Percentiles rank a stretch among this genome's conserved stretches.
Evolutionary conservation across 139 green algal genomes (phyloP).

Genomic region (Axilococcus clingmanii): DNA sequence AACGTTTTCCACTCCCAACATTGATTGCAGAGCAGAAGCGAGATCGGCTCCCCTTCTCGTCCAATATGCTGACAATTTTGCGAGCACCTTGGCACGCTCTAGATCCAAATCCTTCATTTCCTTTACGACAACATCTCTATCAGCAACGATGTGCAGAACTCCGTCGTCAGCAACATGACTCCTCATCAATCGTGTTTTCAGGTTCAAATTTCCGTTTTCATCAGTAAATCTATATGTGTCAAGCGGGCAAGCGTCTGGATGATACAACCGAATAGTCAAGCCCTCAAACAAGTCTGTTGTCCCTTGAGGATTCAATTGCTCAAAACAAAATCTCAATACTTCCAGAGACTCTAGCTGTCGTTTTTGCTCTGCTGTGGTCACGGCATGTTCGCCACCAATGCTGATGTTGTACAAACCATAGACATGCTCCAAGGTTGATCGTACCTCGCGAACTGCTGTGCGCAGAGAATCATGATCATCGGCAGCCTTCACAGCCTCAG

Average conservation of each 20-base stretch:
- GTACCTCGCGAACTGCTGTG: slow-evolving; percentile 40
- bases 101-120: slow-evolving; percentile 57
- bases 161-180: slow-evolving; percentile 64
- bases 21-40: slow-evolving; percentile 34
- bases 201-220: slow-evolving; percentile 33
- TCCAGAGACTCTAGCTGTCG: slow-evolving; percentile 54
- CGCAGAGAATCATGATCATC: slow-evolving; percentile 64
- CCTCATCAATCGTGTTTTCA: slow-evolving; percentile 41
- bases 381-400: slow-evolving; percentile 54
- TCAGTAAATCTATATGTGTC: slow-evolving; percentile 39
- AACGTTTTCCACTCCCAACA: slow-evolving; percentile 70
- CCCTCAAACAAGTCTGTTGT: slow-evolving; percentile 28
- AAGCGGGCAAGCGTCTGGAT: slow-evolving; percentile 48
- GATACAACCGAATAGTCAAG: slow-evolving; percentile 47
- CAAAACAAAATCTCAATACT: slow-evolving; percentile 23
- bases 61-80: slow-evolving; percentile 59
- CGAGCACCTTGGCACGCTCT: slow-evolving; percentile 54
- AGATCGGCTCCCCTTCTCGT: slow-evolving; percentile 45
- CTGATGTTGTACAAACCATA: slow-evolving; percentile 56
- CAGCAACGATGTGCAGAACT: slow-evolving; percentile 60
- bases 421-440: slow-evolving; percentile 43
- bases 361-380: slow-evolving; percentile 49
- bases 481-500: slow-evolving; percentile 55
- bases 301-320: slow-evolving; percentile 17
- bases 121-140: slow-evolving; percentile 18